A percentile compares a stretch with the other conserved stretches of the same genome.
These are phyloP conservation scores for Peronospora destructor DNA, from an alignment of 352 stramenopile genomes.

Conservation along the genomic window DNA sequence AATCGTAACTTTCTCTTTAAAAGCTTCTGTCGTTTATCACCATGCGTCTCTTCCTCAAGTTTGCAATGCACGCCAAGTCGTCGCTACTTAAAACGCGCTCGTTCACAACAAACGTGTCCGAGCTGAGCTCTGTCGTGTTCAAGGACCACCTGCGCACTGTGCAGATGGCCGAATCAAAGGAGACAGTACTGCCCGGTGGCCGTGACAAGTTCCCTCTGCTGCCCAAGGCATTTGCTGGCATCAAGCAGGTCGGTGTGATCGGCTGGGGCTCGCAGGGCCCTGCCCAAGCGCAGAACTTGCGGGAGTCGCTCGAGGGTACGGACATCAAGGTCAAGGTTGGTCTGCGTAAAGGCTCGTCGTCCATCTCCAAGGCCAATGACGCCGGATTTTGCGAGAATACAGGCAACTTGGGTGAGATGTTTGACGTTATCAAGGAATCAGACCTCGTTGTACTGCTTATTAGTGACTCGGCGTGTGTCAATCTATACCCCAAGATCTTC, in stretches of 20 bases:
- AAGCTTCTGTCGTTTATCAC: not conserved
- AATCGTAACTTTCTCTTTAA: constrained; percentile 5
- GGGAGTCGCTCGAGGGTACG: constrained; percentile 90
- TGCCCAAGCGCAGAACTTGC: constrained; percentile 95
- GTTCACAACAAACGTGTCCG: constrained; percentile 60
- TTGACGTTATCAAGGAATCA: constrained; percentile 92
- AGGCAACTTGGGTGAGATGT: constrained; percentile 94
- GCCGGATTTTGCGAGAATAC: constrained; percentile 91
- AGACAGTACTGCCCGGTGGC: constrained; percentile 71
- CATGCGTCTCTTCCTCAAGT: constrained; percentile 67
- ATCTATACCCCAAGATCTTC: constrained; percentile 97
- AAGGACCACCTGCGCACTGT: constrained; percentile 70
- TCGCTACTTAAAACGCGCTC: constrained; percentile 37
- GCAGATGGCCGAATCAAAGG: constrained; percentile 62
- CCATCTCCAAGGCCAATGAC: constrained; percentile 70
- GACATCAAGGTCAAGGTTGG: constrained; percentile 84
- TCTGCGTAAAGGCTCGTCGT: constrained; percentile 71
- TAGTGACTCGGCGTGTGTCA: constrained; percentile 92
- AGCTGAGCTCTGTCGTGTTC: constrained; percentile 63
- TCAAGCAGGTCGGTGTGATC: constrained; percentile 97
- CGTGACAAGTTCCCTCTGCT: constrained; percentile 93
- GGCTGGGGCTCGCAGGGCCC: constrained; percentile 97
- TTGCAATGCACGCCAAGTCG: constrained; percentile 39
- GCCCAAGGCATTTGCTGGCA: constrained; percentile 92
- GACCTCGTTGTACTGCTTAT: constrained; percentile 97